These are phyloP conservation scores for Colletotrichum shisoi DNA, from an alignment of 2,329 filamentous ascomycete genomes.

Conservation along the genomic window DNA sequence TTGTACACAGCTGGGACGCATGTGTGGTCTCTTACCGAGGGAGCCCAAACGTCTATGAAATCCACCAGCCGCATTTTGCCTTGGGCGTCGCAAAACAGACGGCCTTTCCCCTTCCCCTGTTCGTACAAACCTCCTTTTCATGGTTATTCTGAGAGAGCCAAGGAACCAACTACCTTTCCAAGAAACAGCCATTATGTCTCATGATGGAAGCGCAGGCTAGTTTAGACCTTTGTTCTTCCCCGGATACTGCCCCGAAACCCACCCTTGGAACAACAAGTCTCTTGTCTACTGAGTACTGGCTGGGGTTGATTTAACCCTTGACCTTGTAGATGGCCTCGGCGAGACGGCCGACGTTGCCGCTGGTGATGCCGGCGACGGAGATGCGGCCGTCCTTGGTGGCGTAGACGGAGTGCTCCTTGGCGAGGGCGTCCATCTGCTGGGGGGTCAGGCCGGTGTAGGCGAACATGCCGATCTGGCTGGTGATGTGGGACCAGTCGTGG, in stretches of 20 bases:
- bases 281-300: too few species aligned
- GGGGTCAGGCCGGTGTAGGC: constrained; percentile 93
- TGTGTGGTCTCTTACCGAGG: constrained; percentile 30
- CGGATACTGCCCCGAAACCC: not conserved
- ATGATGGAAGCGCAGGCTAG: constrained; percentile 11
- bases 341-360: constrained; percentile 78
- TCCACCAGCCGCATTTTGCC: constrained; percentile 13
- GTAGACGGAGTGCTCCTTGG: constrained; percentile 97
- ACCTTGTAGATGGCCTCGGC: constrained; percentile 87
- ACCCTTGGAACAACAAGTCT: not conserved
- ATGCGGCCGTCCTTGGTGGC: constrained; percentile 92
- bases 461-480: constrained; percentile 99
- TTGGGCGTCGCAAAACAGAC: constrained; percentile 23
- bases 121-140: constrained; percentile 29
- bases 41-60: constrained; percentile 30
- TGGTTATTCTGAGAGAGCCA: too few species aligned
- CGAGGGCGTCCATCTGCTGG: constrained; percentile 89
- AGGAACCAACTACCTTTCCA: constrained; percentile 16
- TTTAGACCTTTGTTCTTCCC: not conserved
- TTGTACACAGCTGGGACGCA: constrained; percentile 36
- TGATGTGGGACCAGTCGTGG: constrained; percentile 99
- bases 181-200: constrained; percentile 26
- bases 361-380: constrained; percentile 84
- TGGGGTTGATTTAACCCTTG: constrained; percentile 63
- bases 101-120: constrained; percentile 17